phyloP scores from a whole-genome alignment of 805 yeast species.

The Kockiozyma suomiensis region DNA sequence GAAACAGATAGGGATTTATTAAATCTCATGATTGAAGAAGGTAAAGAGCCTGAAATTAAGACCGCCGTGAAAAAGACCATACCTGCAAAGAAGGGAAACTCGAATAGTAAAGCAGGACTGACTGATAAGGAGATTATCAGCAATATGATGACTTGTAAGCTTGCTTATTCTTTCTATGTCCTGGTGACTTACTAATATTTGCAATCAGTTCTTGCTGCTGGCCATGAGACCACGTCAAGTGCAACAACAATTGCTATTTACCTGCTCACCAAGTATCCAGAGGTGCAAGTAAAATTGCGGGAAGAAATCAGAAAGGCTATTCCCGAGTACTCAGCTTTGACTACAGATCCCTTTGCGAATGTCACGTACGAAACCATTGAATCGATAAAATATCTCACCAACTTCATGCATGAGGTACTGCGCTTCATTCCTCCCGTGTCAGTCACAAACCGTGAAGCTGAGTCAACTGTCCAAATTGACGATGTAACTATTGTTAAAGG shows the following conservation, averaged over 20 bases:
- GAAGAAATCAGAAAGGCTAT: constrained; percentile 17
- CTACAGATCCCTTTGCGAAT: background rate
- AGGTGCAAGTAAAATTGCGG: constrained; percentile 20
- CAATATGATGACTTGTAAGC: constrained; percentile 28
- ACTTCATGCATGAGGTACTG: constrained; percentile 19
- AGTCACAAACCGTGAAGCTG: constrained; percentile 19
- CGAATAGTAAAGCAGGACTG: constrained; percentile 7
- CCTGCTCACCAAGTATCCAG: constrained; percentile 17
- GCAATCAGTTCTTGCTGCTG: constrained; percentile 27
- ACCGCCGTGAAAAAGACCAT: constrained; percentile 5
- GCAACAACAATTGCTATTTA: constrained; percentile 19
- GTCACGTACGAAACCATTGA: constrained; percentile 20
- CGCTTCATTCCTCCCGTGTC: constrained; percentile 26
- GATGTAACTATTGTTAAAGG: constrained; percentile 14
- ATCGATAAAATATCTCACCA: constrained; percentile 20
- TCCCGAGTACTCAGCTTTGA: background rate
- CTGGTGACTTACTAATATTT: background rate
- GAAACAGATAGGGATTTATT: constrained; percentile 20
- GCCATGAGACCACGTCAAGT: constrained; percentile 31
- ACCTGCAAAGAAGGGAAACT: constrained; percentile 6
- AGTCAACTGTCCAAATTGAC: constrained; percentile 13
- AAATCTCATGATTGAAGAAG: constrained; percentile 19
- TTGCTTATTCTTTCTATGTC: background rate
- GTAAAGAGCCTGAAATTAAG: constrained; percentile 1
- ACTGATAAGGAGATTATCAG: constrained; percentile 20